Evolutionary conservation across 179 eudicot genomes (phyloP), one percentile per base, ranked within the genome.

Genomic region (Dionaea muscipula): DNA sequence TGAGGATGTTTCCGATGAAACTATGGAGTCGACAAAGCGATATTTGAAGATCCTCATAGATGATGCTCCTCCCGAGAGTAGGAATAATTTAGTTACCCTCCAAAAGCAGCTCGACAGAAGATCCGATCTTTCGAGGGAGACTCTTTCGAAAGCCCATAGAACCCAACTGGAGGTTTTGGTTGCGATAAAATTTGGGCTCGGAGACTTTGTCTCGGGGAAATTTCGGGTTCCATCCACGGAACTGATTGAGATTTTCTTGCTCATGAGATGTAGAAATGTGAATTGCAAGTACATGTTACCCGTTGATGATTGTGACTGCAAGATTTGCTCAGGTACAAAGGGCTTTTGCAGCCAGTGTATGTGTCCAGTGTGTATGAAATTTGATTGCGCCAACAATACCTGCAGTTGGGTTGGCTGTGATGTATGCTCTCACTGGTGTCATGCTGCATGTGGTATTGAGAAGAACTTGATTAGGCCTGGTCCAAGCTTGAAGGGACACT

Each of bases 381-480:
- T 79, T 28, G 95, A 86, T 54, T 86, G 88, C 57, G 93, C 95
- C 21, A 81, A 27, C 65, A 83, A 81, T 58, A 86, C 95, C 2
- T 86, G 95, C 63, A 83, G 84, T 68, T 86, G 95, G 95, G 93
- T 86, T 50, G 93, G 95, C 1, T 86, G 93, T 64, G 95, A 86
- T 57, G 81, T 75, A 28, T 86, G 95, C 68, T 73, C 85, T 27
- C 93, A 86, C 60, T 86, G 95, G 93, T 86, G 84, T 57, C 95
- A 86, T 66, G 88, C 88, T 44, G 70, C 76, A 12, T 86, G 95
- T 70, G 88, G 84, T 18, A 68, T 84, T 51, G 74, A 81, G 53
- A 78, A 64, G 43, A 77, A 77, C 56, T 74, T 79, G 36, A 86
- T 86, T 56, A 84, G 70, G 68, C 81, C 93, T 9, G 85, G 94